Base-by-base conservation (phyloP, 192 early-diverging fungal genomes). In the Phlyctochytrium arcticum region DNA sequence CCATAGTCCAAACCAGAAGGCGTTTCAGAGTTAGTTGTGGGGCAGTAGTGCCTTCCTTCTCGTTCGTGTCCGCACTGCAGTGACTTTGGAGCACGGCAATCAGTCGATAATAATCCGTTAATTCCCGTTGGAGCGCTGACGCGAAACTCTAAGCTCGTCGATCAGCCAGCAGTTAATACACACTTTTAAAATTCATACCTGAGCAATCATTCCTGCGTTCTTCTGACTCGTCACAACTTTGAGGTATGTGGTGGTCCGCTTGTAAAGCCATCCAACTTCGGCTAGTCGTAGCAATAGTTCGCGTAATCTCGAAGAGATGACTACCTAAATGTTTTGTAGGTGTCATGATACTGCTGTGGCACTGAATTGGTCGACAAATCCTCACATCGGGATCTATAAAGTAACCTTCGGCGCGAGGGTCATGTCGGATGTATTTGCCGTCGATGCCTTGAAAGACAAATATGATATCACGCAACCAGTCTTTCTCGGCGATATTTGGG, bases 361-460 rank as follows among this genome's bases (percentile, higher is more conserved):
- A n/a, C n/a, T 50, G 32, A 2, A 10, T 15, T 48, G 26, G 23
- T 27, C n/a, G 33, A 61, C 54, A 51, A 21, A 7, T 2, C 27
- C 65, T 56, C 62, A 86, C 83, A 36, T 78, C 76, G 2, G 75
- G 65, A 48, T 78, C 72, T 17, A 94, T 65, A 1, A 62, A 60
- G 59, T 84, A 94, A 0, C 78, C 72, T 12, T 78, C 74, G 4
- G 65, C 47, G 6, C 62, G 57, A 7, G 59, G 21, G 55, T 88
- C 83, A 62, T 81, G 93, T 53, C 82, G 83, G 17, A 96, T 77
- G 62, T 86, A 88, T 54, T 82, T 82, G 30, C 96, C 96, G 71
- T 96, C 88, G 49, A 98, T 90, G 0, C 91, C 96, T 71, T 98
- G 96, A 73, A 96, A 89, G 17, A 95, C 83, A 69, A 87, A 98